Evolutionary conservation across 2,329 filamentous ascomycete species (phyloP).

Genomic region (Zymoseptoria pseudotritici): DNA sequence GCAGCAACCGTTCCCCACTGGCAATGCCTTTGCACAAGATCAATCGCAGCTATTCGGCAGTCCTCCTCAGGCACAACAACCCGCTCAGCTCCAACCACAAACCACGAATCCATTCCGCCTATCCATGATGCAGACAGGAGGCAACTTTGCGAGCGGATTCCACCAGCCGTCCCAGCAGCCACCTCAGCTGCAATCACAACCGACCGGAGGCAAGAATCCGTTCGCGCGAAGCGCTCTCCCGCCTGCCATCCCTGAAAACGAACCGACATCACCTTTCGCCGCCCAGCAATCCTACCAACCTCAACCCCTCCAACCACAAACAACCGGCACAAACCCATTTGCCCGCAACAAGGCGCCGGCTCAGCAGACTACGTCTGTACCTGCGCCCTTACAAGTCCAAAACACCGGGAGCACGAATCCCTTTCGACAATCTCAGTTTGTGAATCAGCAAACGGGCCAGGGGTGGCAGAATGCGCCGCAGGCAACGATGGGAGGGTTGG

Average conservation of each 20-base stretch:
- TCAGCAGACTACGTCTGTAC: constrained; percentile 33
- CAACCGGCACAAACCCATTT: constrained; percentile 68
- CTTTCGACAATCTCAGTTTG: constrained; percentile 83
- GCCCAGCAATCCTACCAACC: constrained; percentile 26
- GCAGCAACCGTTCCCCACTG: constrained; percentile 28
- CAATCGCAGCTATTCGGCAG: constrained; percentile 18
- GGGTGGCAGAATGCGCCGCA: constrained; percentile 75
- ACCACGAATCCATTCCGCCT: constrained; percentile 90
- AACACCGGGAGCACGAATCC: constrained; percentile 88
- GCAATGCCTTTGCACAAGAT: constrained; percentile 14
- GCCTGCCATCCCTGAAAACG: constrained; percentile 21
- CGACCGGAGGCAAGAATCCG: constrained; percentile 36
- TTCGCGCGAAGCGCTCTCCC: constrained; percentile 52
- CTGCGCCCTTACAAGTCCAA: constrained; percentile 56
- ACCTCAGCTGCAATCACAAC: constrained; percentile 2
- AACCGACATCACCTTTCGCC: constrained; percentile 12
- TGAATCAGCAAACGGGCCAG: constrained; percentile 79
- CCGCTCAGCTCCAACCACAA: constrained; percentile 37
- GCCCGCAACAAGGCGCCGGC: constrained; percentile 47
- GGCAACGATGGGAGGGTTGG: constrained; percentile 70
- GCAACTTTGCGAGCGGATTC: constrained; percentile 6
- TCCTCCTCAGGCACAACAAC: constrained; percentile 29
- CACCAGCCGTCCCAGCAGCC: constrained; percentile 13
- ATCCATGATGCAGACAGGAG: constrained; percentile 61
- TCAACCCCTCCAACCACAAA: constrained; percentile 46